phyloP scores from a whole-genome alignment of 202 grass and related monocot species.

The Setaria viridis region DNA sequence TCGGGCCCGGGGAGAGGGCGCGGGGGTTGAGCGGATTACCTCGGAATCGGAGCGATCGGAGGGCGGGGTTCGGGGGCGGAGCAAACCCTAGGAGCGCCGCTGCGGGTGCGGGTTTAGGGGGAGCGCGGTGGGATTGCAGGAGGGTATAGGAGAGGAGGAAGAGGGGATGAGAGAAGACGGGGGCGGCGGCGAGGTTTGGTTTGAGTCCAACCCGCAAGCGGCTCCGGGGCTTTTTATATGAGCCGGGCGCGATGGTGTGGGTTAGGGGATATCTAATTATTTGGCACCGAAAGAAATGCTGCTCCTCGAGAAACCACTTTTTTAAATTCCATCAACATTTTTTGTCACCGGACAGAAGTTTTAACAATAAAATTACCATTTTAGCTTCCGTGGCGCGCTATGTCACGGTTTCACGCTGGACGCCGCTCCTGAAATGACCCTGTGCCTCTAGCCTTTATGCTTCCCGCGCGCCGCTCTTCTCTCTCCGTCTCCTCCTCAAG shows the following conservation, averaged over 20 bases:
- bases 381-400: too few species aligned
- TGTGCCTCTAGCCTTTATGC: too few species aligned
- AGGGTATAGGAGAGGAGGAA: neutral
- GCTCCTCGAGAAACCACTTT: too few species aligned
- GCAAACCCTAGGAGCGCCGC: conserved; percentile 58
- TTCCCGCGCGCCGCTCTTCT: too few species aligned
- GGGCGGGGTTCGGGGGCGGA: conserved; percentile 23
- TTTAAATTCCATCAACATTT: too few species aligned
- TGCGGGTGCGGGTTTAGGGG: conserved; percentile 47
- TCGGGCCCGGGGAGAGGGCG: conserved; percentile 2
- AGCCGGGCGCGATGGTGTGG: neutral
- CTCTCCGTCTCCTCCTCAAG: too few species aligned
- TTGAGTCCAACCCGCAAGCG: conserved; percentile 25
- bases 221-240: neutral
- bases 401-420: too few species aligned
- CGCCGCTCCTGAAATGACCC: too few species aligned
- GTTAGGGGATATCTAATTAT: neutral
- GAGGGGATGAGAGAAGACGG: neutral
- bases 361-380: too few species aligned
- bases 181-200: conserved; percentile 45
- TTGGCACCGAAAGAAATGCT: too few species aligned
- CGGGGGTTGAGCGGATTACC: conserved; percentile 41
- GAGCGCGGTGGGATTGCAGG: neutral
- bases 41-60: conserved; percentile 37
- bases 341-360: too few species aligned